phyloP scores from a whole-genome alignment of 1,284 basidiomycete species.

The Microbotryum saponariae region DNA sequence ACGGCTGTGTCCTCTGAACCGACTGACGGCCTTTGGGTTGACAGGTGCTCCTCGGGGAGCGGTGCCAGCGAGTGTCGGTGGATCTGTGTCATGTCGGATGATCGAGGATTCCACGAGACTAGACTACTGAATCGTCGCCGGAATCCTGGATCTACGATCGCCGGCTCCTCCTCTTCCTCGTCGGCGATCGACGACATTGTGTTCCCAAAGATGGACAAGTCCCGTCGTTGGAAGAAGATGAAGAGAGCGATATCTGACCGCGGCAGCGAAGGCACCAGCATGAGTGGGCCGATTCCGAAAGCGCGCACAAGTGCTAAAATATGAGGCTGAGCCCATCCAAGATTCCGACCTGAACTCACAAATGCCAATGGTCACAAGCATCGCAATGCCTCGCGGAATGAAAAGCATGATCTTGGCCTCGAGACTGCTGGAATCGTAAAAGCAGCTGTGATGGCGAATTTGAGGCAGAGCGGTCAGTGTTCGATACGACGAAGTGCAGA shows the following conservation, averaged over 20 bases:
- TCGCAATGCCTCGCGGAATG: constrained; percentile 14
- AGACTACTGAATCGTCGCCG: not conserved
- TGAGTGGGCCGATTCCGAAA: not conserved
- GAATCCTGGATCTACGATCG: not conserved
- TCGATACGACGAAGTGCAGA: no score
- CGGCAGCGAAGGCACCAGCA: constrained; percentile 4
- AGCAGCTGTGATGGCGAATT: not conserved
- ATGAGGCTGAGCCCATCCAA: no score
- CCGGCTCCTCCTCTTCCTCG: not conserved
- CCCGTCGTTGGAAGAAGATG: constrained; percentile 17
- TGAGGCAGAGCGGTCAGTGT: no score
- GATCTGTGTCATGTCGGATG: constrained; percentile 1
- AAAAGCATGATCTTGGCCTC: constrained; percentile 16
- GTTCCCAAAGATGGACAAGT: constrained; percentile 13
- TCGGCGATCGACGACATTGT: constrained; percentile 7
- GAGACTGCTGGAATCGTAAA: constrained; percentile 4
- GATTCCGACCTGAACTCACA: not conserved
- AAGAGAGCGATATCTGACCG: constrained; percentile 10
- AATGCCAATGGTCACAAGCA: constrained; percentile 11
- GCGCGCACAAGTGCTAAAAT: not conserved
- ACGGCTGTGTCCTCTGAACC: no score
- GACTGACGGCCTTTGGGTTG: no score
- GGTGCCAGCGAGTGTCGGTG: not conserved
- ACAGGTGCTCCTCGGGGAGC: no score
- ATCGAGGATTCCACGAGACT: no score